Percentiles rank a stretch among this genome's conserved stretches.
phyloP scores from a whole-genome alignment of 768 basidiomycete species.

The Rhodosporidiobolus sp. region DNA sequence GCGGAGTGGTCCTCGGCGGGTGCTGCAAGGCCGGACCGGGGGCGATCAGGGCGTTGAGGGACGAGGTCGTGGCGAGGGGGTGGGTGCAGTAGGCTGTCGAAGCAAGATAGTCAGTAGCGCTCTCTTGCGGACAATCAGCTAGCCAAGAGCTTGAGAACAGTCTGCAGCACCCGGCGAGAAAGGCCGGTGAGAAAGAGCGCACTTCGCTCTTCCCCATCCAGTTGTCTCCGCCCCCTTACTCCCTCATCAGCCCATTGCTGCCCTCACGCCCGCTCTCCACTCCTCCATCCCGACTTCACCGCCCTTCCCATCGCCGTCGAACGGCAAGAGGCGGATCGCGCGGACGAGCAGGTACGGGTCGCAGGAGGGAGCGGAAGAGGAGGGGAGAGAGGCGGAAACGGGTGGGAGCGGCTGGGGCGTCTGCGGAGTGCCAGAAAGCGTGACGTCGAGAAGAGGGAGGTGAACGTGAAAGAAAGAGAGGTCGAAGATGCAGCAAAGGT shows the following conservation, averaged over 20 bases:
- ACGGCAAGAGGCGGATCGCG: not conserved
- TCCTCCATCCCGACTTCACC: not conserved
- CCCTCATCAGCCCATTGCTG: not conserved
- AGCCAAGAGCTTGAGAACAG: too few relatives aligned
- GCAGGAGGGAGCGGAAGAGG: not conserved
- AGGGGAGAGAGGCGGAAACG: not conserved
- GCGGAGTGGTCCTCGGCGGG: conserved; percentile 47
- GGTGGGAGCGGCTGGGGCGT: not conserved
- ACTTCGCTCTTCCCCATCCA: too few relatives aligned
- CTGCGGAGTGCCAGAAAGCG: not conserved
- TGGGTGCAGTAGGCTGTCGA: conserved; percentile 11
- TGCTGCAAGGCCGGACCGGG: conserved; percentile 49
- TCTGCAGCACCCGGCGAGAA: too few relatives aligned
- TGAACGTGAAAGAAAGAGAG: not conserved
- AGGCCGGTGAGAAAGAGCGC: too few relatives aligned
- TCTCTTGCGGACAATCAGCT: too few relatives aligned
- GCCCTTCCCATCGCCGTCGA: not conserved
- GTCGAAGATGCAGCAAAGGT: not conserved
- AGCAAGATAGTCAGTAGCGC: too few relatives aligned
- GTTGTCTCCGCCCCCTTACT: not conserved
- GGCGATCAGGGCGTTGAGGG: conserved; percentile 45
- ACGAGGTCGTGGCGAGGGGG: conserved; percentile 23
- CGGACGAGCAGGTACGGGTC: not conserved
- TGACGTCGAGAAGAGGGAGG: not conserved
- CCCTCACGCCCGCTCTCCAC: conserved; percentile 3